Evolutionary conservation across 83 land plant genomes (phyloP), one percentile per base, ranked within the genome.

Genomic region (Diphasiastrum complanatum): DNA sequence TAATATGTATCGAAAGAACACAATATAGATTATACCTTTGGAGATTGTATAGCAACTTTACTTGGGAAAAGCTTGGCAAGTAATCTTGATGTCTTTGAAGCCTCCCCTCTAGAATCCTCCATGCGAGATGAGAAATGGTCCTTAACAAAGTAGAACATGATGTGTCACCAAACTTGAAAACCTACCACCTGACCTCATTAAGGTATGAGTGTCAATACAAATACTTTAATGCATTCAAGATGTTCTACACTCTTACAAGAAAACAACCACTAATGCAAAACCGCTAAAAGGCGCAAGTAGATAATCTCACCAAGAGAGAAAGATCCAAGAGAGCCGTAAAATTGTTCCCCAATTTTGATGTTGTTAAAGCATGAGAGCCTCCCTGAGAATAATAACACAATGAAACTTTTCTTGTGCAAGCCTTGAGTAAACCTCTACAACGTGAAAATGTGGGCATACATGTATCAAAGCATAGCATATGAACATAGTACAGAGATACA

Each of bases 251-350:
- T n/a, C n/a, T n/a, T n/a, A n/a, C n/a, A n/a, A n/a, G n/a, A n/a
- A n/a, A n/a, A n/a, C n/a, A n/a, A n/a, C n/a, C n/a, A n/a, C n/a
- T n/a, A n/a, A n/a, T n/a, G n/a, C n/a, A n/a, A n/a, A n/a, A n/a
- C n/a, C n/a, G n/a, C n/a, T n/a, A n/a, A n/a, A n/a, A n/a, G n/a
- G 46, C 10, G 18, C 27, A n/a, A 29, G 45, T 30, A 57, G 5
- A 26, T 22, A 27, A 45, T 51, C 78, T 60, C 79, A 88, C 95
- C 73, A 82, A 78, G 45, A 88, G 85, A 58, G 90, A 79, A 47
- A 89, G 70, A 63, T 89, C 96, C 56, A 89, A 77, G 22, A 89
- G 72, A 26, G 96, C 85, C 6, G 87, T 79, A 24, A 80, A 85
- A 60, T 78, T 85, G 77, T 75, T 70, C 45, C 84, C 86, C 59